A percentile compares a stretch with the other conserved stretches of the same genome.
phyloP scores from a whole-genome alignment of 176 grass and related monocot genomes.

The Aegilops longissima region DNA sequence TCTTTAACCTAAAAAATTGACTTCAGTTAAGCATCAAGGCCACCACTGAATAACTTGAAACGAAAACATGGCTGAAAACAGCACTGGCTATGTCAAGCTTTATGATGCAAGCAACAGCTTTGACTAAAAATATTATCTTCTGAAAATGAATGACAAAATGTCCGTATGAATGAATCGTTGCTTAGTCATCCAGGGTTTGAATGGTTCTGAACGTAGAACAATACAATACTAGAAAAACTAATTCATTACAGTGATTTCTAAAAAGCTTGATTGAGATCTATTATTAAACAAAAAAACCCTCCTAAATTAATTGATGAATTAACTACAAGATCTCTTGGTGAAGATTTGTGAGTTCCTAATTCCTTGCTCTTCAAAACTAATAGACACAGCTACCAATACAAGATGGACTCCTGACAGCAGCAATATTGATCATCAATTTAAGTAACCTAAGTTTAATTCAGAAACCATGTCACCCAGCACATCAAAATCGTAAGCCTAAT shows the following conservation, averaged over 20 bases:
- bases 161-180: neutral
- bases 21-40: constrained; percentile 24
- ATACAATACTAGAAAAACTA: neutral
- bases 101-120: neutral
- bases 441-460: neutral
- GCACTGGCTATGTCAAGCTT: neutral
- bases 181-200: neutral
- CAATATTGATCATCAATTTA: neutral
- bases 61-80: constrained; percentile 9
- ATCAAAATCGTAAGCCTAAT: neutral
- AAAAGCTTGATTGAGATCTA: neutral
- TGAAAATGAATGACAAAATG: neutral
- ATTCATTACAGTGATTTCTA: neutral
- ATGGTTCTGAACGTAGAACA: neutral
- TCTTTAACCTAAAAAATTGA: constrained; percentile 81
- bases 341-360: neutral
- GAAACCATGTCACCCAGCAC: neutral
- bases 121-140: constrained; percentile 9
- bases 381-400: neutral
- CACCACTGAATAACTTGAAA: neutral
- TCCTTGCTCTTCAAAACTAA: neutral
- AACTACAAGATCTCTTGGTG: too few relatives aligned
- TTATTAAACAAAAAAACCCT: neutral
- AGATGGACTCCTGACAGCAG: neutral
- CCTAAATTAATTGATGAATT: too few relatives aligned